A percentile compares a stretch with the other conserved stretches of the same genome.
Conservation (phyloP, 1,284 basidiomycete genomes). For the Cutaneotrichosporon sp. region DNA sequence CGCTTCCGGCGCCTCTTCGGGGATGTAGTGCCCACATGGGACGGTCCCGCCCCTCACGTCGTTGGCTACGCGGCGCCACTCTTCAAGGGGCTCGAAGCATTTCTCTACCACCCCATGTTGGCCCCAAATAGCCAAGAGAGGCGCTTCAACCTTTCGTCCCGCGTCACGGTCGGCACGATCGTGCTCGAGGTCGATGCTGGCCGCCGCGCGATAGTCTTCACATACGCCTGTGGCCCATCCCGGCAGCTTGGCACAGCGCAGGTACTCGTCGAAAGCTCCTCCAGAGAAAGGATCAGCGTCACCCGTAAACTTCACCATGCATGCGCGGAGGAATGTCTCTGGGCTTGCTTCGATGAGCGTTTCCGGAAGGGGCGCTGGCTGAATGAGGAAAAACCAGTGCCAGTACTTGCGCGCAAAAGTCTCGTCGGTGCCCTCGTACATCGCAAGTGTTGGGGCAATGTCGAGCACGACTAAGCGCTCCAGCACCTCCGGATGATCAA, state of each 20-base stretch:
- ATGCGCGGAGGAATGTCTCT: not conserved
- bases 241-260: not conserved
- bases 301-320: not conserved
- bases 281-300: not conserved
- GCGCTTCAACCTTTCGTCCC: constrained; percentile 34
- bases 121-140: constrained; percentile 42
- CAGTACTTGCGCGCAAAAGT: constrained; percentile 41
- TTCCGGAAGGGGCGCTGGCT: constrained; percentile 39
- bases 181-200: constrained; percentile 42
- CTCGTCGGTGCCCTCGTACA: constrained; percentile 43
- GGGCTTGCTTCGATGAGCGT: not conserved
- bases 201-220: constrained; percentile 49
- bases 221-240: constrained; percentile 17
- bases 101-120: constrained; percentile 39
- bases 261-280: not conserved
- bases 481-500: constrained; percentile 42
- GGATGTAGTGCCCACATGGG: constrained; percentile 47
- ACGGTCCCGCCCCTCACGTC: constrained; percentile 28
- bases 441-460: constrained; percentile 42
- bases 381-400: constrained; percentile 50
- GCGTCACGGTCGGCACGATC: constrained; percentile 32
- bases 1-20: constrained; percentile 39
- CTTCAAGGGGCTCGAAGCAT: constrained; percentile 18
- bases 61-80: constrained; percentile 38
- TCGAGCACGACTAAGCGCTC: constrained; percentile 44